Percentiles rank a stretch among this genome's conserved stretches.
These are phyloP conservation scores for Coemansia sp. DNA, from an alignment of 192 early-diverging fungal genomes.

Conservation along the genomic window DNA sequence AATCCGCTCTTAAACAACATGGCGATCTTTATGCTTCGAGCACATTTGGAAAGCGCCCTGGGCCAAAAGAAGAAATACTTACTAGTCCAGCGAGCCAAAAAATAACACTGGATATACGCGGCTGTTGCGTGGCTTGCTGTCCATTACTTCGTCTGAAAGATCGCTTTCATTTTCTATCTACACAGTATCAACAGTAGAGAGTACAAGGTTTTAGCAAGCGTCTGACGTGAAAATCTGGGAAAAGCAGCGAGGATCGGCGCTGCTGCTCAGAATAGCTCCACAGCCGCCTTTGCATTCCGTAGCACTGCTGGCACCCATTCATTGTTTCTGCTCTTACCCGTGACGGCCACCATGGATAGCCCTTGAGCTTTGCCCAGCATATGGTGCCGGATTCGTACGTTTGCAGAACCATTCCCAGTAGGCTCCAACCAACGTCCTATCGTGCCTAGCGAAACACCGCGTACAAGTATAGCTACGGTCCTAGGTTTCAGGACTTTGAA, in stretches of 20 bases:
- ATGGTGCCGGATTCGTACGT: slow-evolving; percentile 48
- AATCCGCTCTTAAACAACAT: no score
- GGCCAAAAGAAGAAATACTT: slow-evolving; percentile 19
- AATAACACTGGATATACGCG: slow-evolving; percentile 53
- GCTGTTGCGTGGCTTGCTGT: slow-evolving; percentile 52
- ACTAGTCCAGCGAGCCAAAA: slow-evolving; percentile 58
- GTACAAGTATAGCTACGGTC: no score
- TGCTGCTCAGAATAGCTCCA: neutral
- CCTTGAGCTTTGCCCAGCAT: slow-evolving; percentile 57
- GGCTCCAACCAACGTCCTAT: neutral
- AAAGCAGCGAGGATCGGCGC: slow-evolving; percentile 3
- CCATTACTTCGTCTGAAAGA: slow-evolving; percentile 42
- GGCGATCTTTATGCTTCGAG: no score
- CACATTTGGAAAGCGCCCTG: no score
- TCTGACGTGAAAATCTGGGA: neutral
- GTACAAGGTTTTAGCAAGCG: slow-evolving; percentile 6
- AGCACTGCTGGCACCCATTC: neutral
- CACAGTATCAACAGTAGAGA: slow-evolving; percentile 6
- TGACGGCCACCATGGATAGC: slow-evolving; percentile 57
- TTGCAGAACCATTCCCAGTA: slow-evolving; percentile 36
- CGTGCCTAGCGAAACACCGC: no score
- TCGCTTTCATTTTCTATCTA: slow-evolving; percentile 49
- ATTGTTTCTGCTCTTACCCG: slow-evolving; percentile 31
- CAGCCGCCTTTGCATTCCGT: neutral
- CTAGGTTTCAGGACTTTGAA: no score